Base-by-base conservation (phyloP, 257 asterid species). In the Nicotiana obtusifolia region DNA sequence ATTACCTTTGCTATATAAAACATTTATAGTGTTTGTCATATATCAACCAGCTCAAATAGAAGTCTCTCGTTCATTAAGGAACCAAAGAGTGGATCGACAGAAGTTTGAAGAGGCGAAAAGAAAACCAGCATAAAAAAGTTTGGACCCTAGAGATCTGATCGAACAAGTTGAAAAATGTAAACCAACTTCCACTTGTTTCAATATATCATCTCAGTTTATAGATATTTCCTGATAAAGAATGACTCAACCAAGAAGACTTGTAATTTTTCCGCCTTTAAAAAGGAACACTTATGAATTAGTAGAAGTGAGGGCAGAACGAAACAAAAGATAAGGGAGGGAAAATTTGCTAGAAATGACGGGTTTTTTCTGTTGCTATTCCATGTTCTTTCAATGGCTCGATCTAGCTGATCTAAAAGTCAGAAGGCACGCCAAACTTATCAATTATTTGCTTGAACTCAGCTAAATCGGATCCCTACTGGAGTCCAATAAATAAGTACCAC, bases 41-140 rank as follows among this genome's bases (percentile, higher is more conserved):
- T 73, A 15, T 73, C 78, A 73, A 47, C 61, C 61, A 73, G 60
- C 78, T 73, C 60, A 73, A 14, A 73, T 19, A 73, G 15, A 68
- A 73, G 37, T 47, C 37, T 73, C 33, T 47, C 15, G 61, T 73
- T 73, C 61, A 47, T 22, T 14, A 47, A 73, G 22, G 24, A 73
- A 73, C 37, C 60, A 47, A 73, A 73, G 61, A 22, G 37, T 73
- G 35, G 78, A 73, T 4, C 61, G 22, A 47, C 37, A 73, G 78
- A 22, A 47, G 11, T 73, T 73, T 24, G 24, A 69, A 24, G 14
- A 73, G 78, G 61, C 15, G 41, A 73, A 24, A 47, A 11, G 61
- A 59, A 73, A 17, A 54, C 78, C 78, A 73, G 79, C 61, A 73
- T 47, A 69, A 31, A 22, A 44, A 71, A 20, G 4, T 44, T 22